Evolutionary conservation across 164 flowering plant species (phyloP), one percentile per base, ranked within the genome.

Genomic region (Taxillus chinensis): DNA sequence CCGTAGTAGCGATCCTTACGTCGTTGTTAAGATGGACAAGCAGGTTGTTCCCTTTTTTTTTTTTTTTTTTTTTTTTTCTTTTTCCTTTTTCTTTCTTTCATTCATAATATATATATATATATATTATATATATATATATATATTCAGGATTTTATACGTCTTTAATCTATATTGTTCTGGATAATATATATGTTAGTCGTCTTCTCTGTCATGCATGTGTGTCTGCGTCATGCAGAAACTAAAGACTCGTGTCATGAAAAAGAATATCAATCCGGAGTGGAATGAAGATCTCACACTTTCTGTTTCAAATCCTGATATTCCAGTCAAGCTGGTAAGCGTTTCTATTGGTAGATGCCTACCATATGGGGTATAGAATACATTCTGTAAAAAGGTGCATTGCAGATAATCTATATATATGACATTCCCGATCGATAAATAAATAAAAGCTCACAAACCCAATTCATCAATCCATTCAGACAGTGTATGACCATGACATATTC

Each of bases 221-320:
- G 7, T 7, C 7, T 53, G 7, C 40, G 53, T 60, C 40, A 5
- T 74, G 68, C 80, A 85, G 87, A 85, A 68, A 72, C 60, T 83
- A 66, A 85, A 83, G 78, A 85, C 87, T 39, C 78, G 77, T 55
- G 82, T 84, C 3, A 74, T 81, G 7, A 78, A 75, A n/a, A 79
- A 78, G 71, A 72, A 80, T 68, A 67, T 79, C 11, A 85, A 85
- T 70, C 90, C 90, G 3, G 82, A 68, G 59, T 85, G 90, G 90
- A 83, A 85, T 65, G 90, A 85, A 69, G 90, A 85, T 68, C 62
- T 85, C 49, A 85, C 87, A 10, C 85, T 85, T 66, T 81, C 83
- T 38, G 56, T 85, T 39, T 51, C 76, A 55, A 82, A 85, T 64
- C 78, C 85, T 14, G 27, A 68, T 64, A 50, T 65, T 15, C 84